Percentiles rank a stretch among this genome's conserved stretches.
phyloP scores from a whole-genome alignment of 2,329 filamentous ascomycete species.

The Aspergillus pseudoglaucus region DNA sequence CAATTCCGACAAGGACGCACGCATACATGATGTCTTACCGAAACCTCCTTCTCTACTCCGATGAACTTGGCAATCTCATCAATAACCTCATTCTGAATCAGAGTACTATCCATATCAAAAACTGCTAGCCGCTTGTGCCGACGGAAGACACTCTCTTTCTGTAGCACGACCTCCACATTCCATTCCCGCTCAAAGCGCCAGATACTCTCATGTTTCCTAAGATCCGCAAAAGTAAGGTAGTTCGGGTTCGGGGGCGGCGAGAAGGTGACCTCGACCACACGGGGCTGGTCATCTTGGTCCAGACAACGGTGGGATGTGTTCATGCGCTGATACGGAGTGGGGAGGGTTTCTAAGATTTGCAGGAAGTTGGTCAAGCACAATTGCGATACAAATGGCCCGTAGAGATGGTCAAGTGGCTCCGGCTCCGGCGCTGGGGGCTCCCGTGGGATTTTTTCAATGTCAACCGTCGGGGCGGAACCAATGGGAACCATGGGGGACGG shows the following conservation, averaged over 20 bases:
- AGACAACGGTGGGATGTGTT: slow-evolving; percentile 44
- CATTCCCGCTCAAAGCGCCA: slow-evolving; percentile 81
- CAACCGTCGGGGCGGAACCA: slow-evolving; percentile 46
- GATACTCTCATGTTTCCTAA: slow-evolving; percentile 73
- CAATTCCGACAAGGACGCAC: not conserved
- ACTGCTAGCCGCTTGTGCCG: slow-evolving; percentile 80
- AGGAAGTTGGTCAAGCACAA: slow-evolving; percentile 52
- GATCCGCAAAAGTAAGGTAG: slow-evolving; percentile 53
- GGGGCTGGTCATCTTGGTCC: slow-evolving; percentile 41
- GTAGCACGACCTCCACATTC: slow-evolving; percentile 78
- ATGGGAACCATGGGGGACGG: slow-evolving; percentile 36
- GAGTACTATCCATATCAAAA: slow-evolving; percentile 97
- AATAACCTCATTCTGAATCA: slow-evolving; percentile 96
- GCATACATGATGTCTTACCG: slow-evolving; percentile 38
- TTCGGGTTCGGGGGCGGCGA: slow-evolving; percentile 44
- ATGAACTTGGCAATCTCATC: slow-evolving; percentile 85
- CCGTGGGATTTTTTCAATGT: slow-evolving; percentile 48
- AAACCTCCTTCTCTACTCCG: slow-evolving; percentile 73
- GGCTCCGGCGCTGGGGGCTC: slow-evolving; percentile 50
- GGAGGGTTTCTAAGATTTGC: slow-evolving; percentile 44
- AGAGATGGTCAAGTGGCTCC: slow-evolving; percentile 50
- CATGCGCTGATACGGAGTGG: slow-evolving; percentile 45
- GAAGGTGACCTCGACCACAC: slow-evolving; percentile 49
- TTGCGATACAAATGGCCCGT: slow-evolving; percentile 50
- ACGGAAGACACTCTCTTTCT: slow-evolving; percentile 66